phyloP scores from a whole-genome alignment of 257 asterid genomes.

The Mitragyna speciosa region DNA sequence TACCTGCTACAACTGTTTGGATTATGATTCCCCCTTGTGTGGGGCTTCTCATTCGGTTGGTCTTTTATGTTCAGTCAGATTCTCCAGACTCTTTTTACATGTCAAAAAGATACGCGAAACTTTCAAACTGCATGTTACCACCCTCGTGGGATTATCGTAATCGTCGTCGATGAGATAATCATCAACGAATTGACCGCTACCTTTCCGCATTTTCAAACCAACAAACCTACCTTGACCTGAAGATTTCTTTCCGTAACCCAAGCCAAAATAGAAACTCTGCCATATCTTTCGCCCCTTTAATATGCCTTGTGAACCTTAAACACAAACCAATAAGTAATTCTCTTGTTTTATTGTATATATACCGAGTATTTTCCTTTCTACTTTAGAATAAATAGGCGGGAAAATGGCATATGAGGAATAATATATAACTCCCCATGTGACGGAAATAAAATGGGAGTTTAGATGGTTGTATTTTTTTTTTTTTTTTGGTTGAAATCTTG shows the following conservation, averaged over 20 bases:
- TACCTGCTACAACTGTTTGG: too few relatives aligned
- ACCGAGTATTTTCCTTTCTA: too few relatives aligned
- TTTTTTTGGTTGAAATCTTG: conserved; percentile 13
- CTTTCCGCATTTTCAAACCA: conserved; percentile 12
- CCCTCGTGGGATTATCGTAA: conserved; percentile 52
- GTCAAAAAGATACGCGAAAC: conserved; percentile 12
- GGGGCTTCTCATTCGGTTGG: conserved; percentile 35
- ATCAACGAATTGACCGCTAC: conserved; percentile 37
- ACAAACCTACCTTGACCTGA: conserved; percentile 34
- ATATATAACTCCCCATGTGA: too few relatives aligned
- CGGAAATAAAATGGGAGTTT: not conserved
- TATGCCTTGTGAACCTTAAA: not conserved
- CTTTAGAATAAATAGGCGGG: too few relatives aligned
- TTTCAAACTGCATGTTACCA: conserved; percentile 66
- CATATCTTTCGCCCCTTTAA: not conserved
- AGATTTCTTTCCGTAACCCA: conserved; percentile 12
- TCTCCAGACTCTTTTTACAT: not conserved
- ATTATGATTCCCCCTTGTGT: conserved; percentile 22
- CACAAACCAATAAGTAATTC: too few relatives aligned
- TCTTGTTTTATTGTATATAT: too few relatives aligned
- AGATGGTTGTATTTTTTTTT: too few relatives aligned
- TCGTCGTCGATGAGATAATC: conserved; percentile 41
- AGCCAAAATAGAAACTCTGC: not conserved
- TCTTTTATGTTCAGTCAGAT: conserved; percentile 31
- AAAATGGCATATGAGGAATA: not conserved